Conservation (phyloP, 305 asterid genomes). For the Fraxinus velutina region DNA sequence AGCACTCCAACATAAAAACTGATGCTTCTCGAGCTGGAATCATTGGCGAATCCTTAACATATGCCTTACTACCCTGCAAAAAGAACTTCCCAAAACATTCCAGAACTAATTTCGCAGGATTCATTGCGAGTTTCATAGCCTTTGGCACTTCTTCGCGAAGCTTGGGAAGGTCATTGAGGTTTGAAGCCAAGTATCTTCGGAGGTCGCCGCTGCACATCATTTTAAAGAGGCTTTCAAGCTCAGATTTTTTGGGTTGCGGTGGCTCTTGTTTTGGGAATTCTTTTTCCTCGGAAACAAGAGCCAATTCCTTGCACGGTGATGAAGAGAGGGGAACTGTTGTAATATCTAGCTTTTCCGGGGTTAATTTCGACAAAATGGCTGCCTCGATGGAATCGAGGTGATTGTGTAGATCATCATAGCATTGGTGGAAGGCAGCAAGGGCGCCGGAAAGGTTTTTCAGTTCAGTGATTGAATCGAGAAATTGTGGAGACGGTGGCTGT, state of each 20-base stretch:
- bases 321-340: conserved; percentile 16
- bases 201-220: conserved; percentile 58
- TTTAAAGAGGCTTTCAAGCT: conserved; percentile 50
- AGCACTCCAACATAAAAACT: conserved; percentile 65
- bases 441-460: conserved; percentile 52
- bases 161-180: conserved; percentile 31
- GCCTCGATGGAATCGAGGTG: conserved; percentile 52
- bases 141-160: conserved; percentile 63
- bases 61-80: conserved; percentile 70
- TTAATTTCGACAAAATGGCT: conserved; percentile 38
- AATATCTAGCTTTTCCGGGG: conserved; percentile 22
- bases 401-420: conserved; percentile 53
- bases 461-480: conserved; percentile 34
- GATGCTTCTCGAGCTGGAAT: conserved; percentile 69
- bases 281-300: conserved; percentile 7
- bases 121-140: conserved; percentile 54
- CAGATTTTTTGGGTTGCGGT: conserved; percentile 30
- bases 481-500: conserved; percentile 26
- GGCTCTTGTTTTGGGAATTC: conserved; percentile 15
- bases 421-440: conserved; percentile 46
- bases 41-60: conserved; percentile 51
- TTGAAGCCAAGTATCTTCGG: conserved; percentile 43
- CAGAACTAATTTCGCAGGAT: conserved; percentile 60
- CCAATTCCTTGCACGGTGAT: background rate
- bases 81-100: conserved; percentile 73